Conservation (phyloP, 495 filamentous ascomycete genomes). For the Astrothelium macrocarpum region DNA sequence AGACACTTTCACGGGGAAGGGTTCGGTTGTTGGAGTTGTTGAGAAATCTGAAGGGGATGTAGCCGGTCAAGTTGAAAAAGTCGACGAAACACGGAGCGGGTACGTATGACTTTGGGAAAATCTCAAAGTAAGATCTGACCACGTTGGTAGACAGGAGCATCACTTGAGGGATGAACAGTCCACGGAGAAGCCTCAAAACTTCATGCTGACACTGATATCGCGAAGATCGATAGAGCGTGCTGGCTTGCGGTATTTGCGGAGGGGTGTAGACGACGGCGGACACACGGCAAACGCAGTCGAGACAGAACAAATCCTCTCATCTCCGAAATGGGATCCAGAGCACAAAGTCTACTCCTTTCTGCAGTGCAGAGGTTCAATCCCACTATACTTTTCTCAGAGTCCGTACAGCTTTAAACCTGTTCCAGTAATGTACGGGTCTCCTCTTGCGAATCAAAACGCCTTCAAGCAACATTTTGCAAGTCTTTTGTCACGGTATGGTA, state of each 20-base stretch:
- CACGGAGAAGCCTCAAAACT: constrained; percentile 25
- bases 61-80: constrained; percentile 6
- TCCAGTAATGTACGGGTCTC: constrained; percentile 68
- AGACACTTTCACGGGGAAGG: constrained; percentile 19
- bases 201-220: constrained; percentile 78
- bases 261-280: constrained; percentile 81
- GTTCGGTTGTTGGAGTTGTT: constrained; percentile 22
- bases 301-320: constrained; percentile 83
- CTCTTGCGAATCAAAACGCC: constrained; percentile 63
- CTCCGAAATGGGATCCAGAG: constrained; percentile 48
- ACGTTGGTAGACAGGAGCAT: background rate
- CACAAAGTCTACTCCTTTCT: constrained; percentile 69
- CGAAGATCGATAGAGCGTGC: constrained; percentile 73
- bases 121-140: no score
- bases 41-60: constrained; percentile 16
- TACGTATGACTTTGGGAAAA: no score
- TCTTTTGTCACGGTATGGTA: constrained; percentile 57
- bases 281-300: constrained; percentile 86
- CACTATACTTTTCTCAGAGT: constrained; percentile 84
- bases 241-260: constrained; percentile 81
- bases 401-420: constrained; percentile 87
- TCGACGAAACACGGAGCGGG: no score
- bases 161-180: background rate
- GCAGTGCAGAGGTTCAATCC: constrained; percentile 80
- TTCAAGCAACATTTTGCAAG: constrained; percentile 69